A percentile compares a stretch with the other conserved stretches of the same genome.
Conservation (phyloP, 2,329 filamentous ascomycete species). For the Fusarium mangiferae region DNA sequence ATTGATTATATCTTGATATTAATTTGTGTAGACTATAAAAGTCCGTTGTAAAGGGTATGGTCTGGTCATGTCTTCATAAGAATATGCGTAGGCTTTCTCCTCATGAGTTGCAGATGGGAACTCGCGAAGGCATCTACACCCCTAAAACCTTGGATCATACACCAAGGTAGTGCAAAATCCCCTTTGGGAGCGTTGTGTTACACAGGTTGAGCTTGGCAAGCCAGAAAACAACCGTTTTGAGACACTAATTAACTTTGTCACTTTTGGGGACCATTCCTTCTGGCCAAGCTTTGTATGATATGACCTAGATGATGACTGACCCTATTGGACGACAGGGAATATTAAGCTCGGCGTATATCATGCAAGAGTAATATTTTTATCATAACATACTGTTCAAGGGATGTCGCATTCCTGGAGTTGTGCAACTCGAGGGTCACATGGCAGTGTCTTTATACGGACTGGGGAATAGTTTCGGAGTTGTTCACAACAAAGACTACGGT, state of each 20-base stretch:
- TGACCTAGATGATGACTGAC: neutral
- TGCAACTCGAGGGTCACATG: neutral
- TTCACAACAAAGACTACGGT: neutral
- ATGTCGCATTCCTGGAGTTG: constrained; percentile 8
- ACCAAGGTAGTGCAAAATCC: neutral
- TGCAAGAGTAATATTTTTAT: neutral
- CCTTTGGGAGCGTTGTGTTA: neutral
- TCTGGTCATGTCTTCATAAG: neutral
- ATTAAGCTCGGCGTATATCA: neutral
- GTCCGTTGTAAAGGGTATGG: neutral
- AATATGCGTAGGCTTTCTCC: neutral
- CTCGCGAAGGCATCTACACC: neutral
- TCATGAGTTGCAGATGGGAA: neutral
- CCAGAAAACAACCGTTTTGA: constrained; percentile 14
- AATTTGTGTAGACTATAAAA: neutral
- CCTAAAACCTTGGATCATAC: neutral
- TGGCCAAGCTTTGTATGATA: neutral
- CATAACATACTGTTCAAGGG: neutral
- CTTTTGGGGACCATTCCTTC: neutral
- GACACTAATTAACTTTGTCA: constrained; percentile 19
- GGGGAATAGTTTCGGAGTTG: neutral
- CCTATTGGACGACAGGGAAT: neutral
- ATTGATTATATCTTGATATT: neutral
- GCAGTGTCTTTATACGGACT: neutral
- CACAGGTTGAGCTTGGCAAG: neutral